Conservation (phyloP, 192 early-diverging fungal genomes). For the Podochytrium sp. region DNA sequence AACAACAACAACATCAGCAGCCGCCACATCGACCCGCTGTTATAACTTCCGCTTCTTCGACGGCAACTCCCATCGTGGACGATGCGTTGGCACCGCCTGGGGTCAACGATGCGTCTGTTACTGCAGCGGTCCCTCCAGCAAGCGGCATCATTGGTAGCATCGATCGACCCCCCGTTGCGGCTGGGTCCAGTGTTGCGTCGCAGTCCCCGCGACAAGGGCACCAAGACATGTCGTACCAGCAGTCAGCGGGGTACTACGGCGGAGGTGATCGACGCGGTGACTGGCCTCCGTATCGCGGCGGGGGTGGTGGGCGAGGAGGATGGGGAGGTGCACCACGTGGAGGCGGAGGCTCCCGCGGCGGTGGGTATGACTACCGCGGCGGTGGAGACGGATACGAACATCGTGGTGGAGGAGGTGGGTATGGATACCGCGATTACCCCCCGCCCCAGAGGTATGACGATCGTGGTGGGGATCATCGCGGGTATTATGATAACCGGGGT, state of each 20-base stretch:
- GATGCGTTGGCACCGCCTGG: neutral
- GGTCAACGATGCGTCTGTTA: neutral
- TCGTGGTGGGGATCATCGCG: neutral
- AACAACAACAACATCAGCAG: no score
- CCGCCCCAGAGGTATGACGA: neutral
- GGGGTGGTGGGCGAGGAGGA: neutral
- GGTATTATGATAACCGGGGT: neutral
- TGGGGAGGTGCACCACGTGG: no score
- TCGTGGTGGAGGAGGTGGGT: neutral
- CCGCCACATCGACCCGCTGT: no score
- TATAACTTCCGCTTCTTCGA: no score
- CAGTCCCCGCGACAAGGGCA: neutral
- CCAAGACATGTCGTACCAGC: neutral
- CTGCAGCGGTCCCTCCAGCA: no score
- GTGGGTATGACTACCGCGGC: constrained; percentile 7
- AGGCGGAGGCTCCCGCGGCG: neutral
- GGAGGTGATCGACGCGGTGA: neutral
- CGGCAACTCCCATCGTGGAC: no score
- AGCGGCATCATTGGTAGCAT: neutral
- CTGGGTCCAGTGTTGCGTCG: neutral
- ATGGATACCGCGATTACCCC: neutral
- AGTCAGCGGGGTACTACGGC: neutral
- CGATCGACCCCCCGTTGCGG: neutral
- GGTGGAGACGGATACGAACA: neutral
- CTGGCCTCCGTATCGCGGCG: neutral